Percentiles rank a stretch among this genome's conserved stretches.
Conservation (phyloP, 352 stramenopile genomes). For the Pythium sukuiense region DNA sequence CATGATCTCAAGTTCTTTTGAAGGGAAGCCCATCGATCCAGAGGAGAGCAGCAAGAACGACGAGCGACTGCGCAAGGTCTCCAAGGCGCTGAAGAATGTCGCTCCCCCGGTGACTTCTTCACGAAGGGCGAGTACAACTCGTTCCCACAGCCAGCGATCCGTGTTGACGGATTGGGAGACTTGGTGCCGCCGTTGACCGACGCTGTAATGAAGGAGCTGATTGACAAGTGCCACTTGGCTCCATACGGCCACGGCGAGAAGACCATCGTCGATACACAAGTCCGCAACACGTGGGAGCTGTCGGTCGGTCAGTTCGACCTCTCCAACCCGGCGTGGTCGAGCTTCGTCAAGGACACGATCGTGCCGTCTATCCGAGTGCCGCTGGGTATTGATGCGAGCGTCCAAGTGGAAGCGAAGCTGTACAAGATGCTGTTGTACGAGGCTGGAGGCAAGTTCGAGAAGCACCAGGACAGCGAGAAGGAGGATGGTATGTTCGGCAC, state of each 20-base stretch:
- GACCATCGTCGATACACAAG: constrained; percentile 21
- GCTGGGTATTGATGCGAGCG: constrained; percentile 13
- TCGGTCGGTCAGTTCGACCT: constrained; percentile 12
- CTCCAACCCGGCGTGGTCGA: constrained; percentile 17
- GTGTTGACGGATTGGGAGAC: constrained; percentile 10
- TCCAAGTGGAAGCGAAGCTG: constrained; percentile 20
- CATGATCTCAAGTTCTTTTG: no score
- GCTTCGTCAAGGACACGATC: neutral
- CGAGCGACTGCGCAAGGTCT: constrained; percentile 8
- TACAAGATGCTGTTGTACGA: constrained; percentile 55
- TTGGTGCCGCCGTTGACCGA: neutral
- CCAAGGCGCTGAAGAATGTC: constrained; percentile 12
- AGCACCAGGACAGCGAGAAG: constrained; percentile 56
- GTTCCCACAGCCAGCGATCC: constrained; percentile 12
- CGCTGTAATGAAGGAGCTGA: constrained; percentile 1
- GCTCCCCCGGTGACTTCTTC: constrained; percentile 19
- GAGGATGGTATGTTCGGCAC: constrained; percentile 52
- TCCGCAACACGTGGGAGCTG: constrained; percentile 30
- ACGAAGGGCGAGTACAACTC: neutral
- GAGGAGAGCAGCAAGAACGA: neutral
- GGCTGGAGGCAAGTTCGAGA: constrained; percentile 37
- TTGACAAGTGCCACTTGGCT: constrained; percentile 17
- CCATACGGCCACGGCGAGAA: constrained; percentile 21
- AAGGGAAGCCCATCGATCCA: no score
- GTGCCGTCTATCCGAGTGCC: constrained; percentile 12